These are phyloP conservation scores for Albugo candida DNA, from an alignment of 352 stramenopile genomes.

Conservation along the genomic window DNA sequence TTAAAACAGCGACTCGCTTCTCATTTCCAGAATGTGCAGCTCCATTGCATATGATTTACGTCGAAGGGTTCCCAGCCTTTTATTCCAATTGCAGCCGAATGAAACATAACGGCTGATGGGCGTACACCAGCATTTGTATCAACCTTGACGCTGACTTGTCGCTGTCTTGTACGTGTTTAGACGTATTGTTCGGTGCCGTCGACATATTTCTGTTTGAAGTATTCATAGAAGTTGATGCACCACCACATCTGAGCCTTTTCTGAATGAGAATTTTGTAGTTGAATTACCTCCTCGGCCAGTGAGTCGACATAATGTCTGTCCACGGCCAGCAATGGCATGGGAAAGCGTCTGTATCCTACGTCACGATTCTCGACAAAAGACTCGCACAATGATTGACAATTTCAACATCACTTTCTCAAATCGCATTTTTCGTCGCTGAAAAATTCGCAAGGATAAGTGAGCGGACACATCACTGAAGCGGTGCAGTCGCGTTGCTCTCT, in stretches of 20 bases:
- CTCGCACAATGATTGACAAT: slow-evolving; percentile 62
- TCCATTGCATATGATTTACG: slow-evolving; percentile 53
- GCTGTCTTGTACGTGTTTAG: no score
- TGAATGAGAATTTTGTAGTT: slow-evolving; percentile 59
- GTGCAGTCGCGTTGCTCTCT: slow-evolving; percentile 6
- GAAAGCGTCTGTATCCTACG: slow-evolving; percentile 23
- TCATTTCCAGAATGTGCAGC: slow-evolving; percentile 46
- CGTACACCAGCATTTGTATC: slow-evolving; percentile 36
- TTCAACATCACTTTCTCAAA: slow-evolving; percentile 10
- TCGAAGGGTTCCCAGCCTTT: slow-evolving; percentile 42
- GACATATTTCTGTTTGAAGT: no score
- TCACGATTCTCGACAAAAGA: slow-evolving; percentile 46
- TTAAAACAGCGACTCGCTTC: slow-evolving; percentile 58
- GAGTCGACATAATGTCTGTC: slow-evolving; percentile 22
- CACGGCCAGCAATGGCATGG: slow-evolving; percentile 1
- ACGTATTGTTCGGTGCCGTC: no score
- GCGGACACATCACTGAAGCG: slow-evolving; percentile 59
- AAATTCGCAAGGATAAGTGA: slow-evolving; percentile 64
- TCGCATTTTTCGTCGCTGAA: slow-evolving; percentile 4
- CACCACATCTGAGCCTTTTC: slow-evolving; percentile 23
- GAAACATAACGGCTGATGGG: slow-evolving; percentile 52
- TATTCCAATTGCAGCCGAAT: slow-evolving; percentile 62
- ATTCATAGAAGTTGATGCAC: not conserved
- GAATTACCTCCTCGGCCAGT: slow-evolving; percentile 46
- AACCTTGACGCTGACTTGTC: slow-evolving; percentile 15